phyloP scores from a whole-genome alignment of 106 monocot species.

The Ottelia alismoides region DNA sequence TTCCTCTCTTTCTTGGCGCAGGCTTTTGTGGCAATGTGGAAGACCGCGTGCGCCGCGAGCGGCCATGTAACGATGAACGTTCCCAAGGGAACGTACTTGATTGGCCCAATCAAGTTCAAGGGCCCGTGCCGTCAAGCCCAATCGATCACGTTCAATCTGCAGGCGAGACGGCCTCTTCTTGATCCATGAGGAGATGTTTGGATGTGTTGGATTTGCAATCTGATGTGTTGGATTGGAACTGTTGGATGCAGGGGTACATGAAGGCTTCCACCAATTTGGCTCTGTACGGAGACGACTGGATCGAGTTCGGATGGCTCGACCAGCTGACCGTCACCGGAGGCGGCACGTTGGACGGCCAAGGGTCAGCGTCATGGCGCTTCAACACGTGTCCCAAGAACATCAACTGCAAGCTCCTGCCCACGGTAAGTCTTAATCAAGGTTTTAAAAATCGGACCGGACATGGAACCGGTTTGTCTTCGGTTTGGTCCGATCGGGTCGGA shows the following conservation, averaged over 20 bases:
- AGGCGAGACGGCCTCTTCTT: slow-evolving; percentile 15
- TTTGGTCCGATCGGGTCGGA: too few relatives aligned
- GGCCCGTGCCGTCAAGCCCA: slow-evolving; percentile 43
- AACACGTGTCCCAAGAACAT: slow-evolving; percentile 54
- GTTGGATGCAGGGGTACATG: slow-evolving; percentile 18
- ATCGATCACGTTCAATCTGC: slow-evolving; percentile 23
- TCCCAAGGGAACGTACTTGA: slow-evolving; percentile 32
- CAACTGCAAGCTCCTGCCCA: slow-evolving; percentile 71
- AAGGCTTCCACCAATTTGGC: slow-evolving; percentile 10
- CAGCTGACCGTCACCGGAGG: slow-evolving; percentile 33
- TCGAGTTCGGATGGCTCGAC: slow-evolving; percentile 48
- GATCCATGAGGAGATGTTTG: neutral
- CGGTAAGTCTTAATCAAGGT: slow-evolving; percentile 26
- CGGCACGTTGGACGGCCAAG: slow-evolving; percentile 69
- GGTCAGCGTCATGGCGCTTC: slow-evolving; percentile 48
- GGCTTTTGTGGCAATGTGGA: slow-evolving; percentile 59
- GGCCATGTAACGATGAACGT: slow-evolving; percentile 31
- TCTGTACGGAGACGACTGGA: slow-evolving; percentile 30
- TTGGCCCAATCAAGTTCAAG: slow-evolving; percentile 31
- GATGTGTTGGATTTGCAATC: neutral
- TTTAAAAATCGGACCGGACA: too few relatives aligned
- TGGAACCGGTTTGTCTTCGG: too few relatives aligned
- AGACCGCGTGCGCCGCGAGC: slow-evolving; percentile 27
- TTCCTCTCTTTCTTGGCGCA: neutral
- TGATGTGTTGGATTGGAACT: neutral